Base-by-base conservation (phyloP, 768 basidiomycete species). In the Xanthoconium stramineum region DNA sequence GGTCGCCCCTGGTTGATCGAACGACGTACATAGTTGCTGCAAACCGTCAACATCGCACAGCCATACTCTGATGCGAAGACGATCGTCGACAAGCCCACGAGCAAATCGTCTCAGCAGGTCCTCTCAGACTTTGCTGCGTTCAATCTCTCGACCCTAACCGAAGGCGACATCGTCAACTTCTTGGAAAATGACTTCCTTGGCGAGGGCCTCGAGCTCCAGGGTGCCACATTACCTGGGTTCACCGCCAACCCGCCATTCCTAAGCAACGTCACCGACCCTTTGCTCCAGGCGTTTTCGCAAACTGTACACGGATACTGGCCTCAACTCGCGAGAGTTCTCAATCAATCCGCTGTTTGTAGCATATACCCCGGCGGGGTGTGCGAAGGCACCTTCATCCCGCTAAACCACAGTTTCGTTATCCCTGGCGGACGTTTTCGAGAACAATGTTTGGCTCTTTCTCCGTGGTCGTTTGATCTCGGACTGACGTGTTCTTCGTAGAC, bases 321-420 rank as follows among this genome's bases (percentile, higher is more conserved):
- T 0, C 80, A 87, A 52, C 81, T 98, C 8, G 86, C 89, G 53
- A 76, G 91, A 35, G 78, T 76, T 3, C 94, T 93, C 6, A 93
- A 96, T 61, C 64, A 77, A 17, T 82, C 85, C 2, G 76, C 80
- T 1, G 68, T 93, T 10, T 97, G 91, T 69, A 69, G 72, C 12
- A 80, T 73, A 37, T 71, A 68, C 44, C 64, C 70, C 0, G 77
- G 74, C 19, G 78, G 75, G 17, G 55, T 69, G 30, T 98, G 94
- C 68, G 89, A 92, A 70, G 89, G 91, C 69, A 80, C 88, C 0
- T 74, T 97, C 47, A 94, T 97, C 59, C 93, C 94, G 3, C 76
- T 97, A 47, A 97, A 97, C 65, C 82, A 95, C 65, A 93, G 90
- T 0, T 92, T 97, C 63, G 89, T 95, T 24, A 81, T 97, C 37